Conservation (phyloP, 805 yeast genomes). For the Grigorovia yakushimaensis region DNA sequence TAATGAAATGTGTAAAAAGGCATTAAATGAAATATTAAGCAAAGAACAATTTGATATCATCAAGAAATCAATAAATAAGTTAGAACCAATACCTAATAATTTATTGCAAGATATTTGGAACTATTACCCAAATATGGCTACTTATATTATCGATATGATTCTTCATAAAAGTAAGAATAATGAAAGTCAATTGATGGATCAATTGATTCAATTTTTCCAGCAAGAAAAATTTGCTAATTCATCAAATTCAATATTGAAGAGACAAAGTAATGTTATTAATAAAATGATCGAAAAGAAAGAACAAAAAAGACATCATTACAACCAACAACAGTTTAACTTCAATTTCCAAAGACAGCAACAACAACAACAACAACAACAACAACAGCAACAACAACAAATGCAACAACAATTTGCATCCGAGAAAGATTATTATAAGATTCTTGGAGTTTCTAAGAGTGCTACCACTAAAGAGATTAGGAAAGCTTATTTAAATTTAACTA, state of each 20-base stretch:
- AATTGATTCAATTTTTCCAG: conserved; percentile 16
- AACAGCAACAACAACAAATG: conserved; percentile 31
- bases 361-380: conserved; percentile 27
- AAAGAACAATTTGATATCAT: conserved; percentile 10
- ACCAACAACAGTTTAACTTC: conserved; percentile 36
- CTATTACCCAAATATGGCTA: conserved; percentile 22
- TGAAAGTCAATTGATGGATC: conserved; percentile 7
- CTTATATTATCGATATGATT: conserved; percentile 14
- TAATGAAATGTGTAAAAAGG: conserved; percentile 14
- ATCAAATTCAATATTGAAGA: conserved; percentile 9
- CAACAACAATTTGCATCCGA: conserved; percentile 25
- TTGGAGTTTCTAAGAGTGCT: conserved; percentile 61
- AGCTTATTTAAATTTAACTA: conserved; percentile 70
- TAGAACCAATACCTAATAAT: conserved; percentile 12
- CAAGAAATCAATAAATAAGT: conserved; percentile 4
- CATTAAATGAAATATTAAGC: conserved; percentile 12
- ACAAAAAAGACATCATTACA: conserved; percentile 32
- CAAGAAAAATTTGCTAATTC: conserved; percentile 14
- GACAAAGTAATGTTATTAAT: conserved; percentile 30
- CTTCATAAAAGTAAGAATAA: conserved; percentile 7
- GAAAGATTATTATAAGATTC: conserved; percentile 70
- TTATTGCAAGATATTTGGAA: conserved; percentile 20
- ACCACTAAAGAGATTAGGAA: conserved; percentile 62
- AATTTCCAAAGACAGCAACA: conserved; percentile 16
- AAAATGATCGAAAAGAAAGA: conserved; percentile 11